These are phyloP conservation scores for Diaporthe vexans DNA, from an alignment of 2,329 filamentous ascomycete species.

Conservation along the genomic window DNA sequence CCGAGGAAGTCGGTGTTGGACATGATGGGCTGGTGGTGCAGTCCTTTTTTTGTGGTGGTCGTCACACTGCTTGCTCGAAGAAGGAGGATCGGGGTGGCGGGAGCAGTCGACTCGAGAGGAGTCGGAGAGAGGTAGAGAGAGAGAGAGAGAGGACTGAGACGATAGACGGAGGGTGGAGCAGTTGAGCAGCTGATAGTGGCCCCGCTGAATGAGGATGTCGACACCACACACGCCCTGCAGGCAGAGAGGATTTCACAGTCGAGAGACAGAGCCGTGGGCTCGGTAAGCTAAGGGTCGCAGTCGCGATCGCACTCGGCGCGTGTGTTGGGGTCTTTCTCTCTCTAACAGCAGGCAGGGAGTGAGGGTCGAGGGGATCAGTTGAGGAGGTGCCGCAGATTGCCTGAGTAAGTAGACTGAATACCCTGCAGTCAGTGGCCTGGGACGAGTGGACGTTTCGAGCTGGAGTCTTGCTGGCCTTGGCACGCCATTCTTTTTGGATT, in stretches of 20 bases:
- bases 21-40: slow-evolving; percentile 68
- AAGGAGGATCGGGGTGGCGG: neutral
- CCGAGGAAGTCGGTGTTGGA: slow-evolving; percentile 97
- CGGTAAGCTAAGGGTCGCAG: slow-evolving; percentile 7
- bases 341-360: slow-evolving; percentile 1
- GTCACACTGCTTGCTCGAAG: slow-evolving; percentile 32
- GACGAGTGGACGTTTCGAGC: slow-evolving; percentile 32
- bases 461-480: slow-evolving; percentile 34
- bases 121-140: no score
- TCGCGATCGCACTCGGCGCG: slow-evolving; percentile 16
- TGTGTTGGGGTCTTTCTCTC: neutral
- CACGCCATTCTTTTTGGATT: slow-evolving; percentile 32
- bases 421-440: slow-evolving; percentile 13
- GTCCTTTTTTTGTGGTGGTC: slow-evolving; percentile 28
- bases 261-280: slow-evolving; percentile 4
- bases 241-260: slow-evolving; percentile 13
- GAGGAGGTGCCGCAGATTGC: slow-evolving; percentile 18
- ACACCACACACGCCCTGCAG: slow-evolving; percentile 31
- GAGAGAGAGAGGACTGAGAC: neutral
- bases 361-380: neutral
- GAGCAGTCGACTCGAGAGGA: neutral
- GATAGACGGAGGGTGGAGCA: neutral
- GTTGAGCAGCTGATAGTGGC: slow-evolving; percentile 6
- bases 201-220: slow-evolving; percentile 22
- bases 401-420: slow-evolving; percentile 8